phyloP scores from a whole-genome alignment of 495 filamentous ascomycete species.

The Neurospora sp. region DNA sequence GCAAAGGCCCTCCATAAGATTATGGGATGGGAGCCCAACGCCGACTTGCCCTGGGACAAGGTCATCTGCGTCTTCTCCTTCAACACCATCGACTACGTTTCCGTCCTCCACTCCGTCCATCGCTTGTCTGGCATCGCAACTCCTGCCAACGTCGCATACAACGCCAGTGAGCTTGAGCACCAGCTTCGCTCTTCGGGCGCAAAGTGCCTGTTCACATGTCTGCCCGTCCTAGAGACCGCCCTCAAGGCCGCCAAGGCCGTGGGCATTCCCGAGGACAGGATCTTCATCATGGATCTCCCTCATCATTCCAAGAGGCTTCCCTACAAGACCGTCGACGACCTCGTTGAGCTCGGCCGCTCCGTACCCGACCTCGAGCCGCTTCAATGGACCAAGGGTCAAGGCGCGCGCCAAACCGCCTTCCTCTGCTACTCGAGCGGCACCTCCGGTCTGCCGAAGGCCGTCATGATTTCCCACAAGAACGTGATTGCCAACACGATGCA shows the following conservation, averaged over 20 bases:
- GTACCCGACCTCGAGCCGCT: slow-evolving; percentile 54
- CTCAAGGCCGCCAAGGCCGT: slow-evolving; percentile 56
- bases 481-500: slow-evolving; percentile 79
- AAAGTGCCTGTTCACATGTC: slow-evolving; percentile 70
- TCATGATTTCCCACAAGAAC: slow-evolving; percentile 85
- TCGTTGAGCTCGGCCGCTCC: slow-evolving; percentile 54
- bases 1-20: slow-evolving; percentile 62
- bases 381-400: slow-evolving; percentile 65
- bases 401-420: slow-evolving; percentile 66
- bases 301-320: slow-evolving; percentile 38
- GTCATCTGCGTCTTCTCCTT: slow-evolving; percentile 65
- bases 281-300: slow-evolving; percentile 69
- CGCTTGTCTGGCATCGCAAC: slow-evolving; percentile 64
- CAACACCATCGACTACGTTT: slow-evolving; percentile 77
- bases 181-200: slow-evolving; percentile 69
- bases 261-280: slow-evolving; percentile 57
- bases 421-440: slow-evolving; percentile 88
- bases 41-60: slow-evolving; percentile 80
- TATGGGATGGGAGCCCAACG: slow-evolving; percentile 63
- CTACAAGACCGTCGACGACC: slow-evolving; percentile 61
- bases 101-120: slow-evolving; percentile 68
- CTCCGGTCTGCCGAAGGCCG: slow-evolving; percentile 88
- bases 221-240: slow-evolving; percentile 60
- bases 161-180: slow-evolving; percentile 61
- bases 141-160: slow-evolving; percentile 80